Evolutionary conservation across 208 protist species (phyloP), one percentile per base, ranked within the genome.

Genomic region (Porcisia deanei): DNA sequence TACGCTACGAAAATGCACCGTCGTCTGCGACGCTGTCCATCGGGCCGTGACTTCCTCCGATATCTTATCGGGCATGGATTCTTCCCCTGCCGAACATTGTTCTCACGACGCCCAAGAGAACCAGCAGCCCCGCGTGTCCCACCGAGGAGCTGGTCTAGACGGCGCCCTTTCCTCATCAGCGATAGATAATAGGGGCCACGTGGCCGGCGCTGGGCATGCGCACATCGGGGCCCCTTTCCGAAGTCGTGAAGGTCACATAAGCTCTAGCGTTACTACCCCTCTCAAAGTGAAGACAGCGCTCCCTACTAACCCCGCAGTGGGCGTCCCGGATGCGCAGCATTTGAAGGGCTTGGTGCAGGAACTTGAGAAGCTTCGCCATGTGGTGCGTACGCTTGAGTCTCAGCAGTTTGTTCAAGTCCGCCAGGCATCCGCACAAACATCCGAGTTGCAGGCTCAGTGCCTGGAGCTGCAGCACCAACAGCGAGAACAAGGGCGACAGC

Each of bases 391-490:
- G 37, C 79, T 84, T 30, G 74, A 87, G 60, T 39, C 63, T 0
- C 71, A 71, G 16, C 73, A 77, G 43, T 77, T 65, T 71, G 72
- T 80, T 52, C 71, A 88, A 47, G 54, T 68, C 7, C 80, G 67
- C 5, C 70, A 78, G 54, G 71, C 77, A 22, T 37, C 75, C 25
- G 73, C 73, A 53, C 77, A 82, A 57, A 76, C 53, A 6, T 63
- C 58, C 5, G 75, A 61, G 43, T 30, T 81, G 73, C 14, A 8
- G 63, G 75, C 77, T 54, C 65, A 49, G 16, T 84, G 59, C 22
- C 49, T 73, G 5, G 79, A 79, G 60, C 49, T 87, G 60, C 72
- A 84, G 54, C 60, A 71, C 1, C 55, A 81, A 70, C 78, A 81
- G 63, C 60, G 30, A 22, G 70, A 77, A 49, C 66, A 79, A 18